Evolutionary conservation across 2,329 filamentous ascomycete species (phyloP).

Genomic region (Phialophora tarda): DNA sequence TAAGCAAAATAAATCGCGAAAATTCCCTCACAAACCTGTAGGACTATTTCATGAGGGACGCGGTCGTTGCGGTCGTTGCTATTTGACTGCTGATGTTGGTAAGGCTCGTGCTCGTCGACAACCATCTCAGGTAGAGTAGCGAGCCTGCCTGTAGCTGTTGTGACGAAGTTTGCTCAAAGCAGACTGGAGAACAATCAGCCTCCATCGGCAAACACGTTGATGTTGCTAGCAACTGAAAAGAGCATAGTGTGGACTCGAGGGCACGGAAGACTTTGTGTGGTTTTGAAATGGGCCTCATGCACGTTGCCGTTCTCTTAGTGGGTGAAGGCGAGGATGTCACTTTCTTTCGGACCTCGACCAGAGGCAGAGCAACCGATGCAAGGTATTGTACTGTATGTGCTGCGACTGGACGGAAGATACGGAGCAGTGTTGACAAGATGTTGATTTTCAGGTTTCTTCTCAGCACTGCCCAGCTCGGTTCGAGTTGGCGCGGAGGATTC

Average conservation of each 20-base stretch:
- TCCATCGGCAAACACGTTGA: neutral
- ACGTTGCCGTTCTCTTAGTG: slow-evolving; percentile 4
- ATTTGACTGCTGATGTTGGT: neutral
- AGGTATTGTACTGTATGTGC: neutral
- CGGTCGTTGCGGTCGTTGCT: neutral
- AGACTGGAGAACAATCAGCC: neutral
- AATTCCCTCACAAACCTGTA: neutral
- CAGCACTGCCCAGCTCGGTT: neutral
- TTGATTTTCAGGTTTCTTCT: neutral
- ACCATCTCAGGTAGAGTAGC: neutral
- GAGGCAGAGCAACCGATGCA: slow-evolving; percentile 1
- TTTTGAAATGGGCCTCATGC: slow-evolving; percentile 16
- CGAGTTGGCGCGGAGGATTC: slow-evolving; percentile 2
- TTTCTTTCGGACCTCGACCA: slow-evolving; percentile 3
- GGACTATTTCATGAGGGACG: neutral
- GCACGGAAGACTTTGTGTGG: slow-evolving; percentile 10
- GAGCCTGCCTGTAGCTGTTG: neutral
- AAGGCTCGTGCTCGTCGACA: neutral
- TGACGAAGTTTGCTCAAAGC: slow-evolving; percentile 4
- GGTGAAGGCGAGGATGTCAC: slow-evolving; percentile 4
- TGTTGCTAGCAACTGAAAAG: neutral
- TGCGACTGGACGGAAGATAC: neutral
- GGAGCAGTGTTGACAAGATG: neutral
- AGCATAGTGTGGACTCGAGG: slow-evolving; percentile 14
- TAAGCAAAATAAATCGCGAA: neutral